A percentile compares a stretch with the other conserved stretches of the same genome.
phyloP scores from a whole-genome alignment of 2,329 filamentous ascomycete genomes.

The Beauveria varroae region DNA sequence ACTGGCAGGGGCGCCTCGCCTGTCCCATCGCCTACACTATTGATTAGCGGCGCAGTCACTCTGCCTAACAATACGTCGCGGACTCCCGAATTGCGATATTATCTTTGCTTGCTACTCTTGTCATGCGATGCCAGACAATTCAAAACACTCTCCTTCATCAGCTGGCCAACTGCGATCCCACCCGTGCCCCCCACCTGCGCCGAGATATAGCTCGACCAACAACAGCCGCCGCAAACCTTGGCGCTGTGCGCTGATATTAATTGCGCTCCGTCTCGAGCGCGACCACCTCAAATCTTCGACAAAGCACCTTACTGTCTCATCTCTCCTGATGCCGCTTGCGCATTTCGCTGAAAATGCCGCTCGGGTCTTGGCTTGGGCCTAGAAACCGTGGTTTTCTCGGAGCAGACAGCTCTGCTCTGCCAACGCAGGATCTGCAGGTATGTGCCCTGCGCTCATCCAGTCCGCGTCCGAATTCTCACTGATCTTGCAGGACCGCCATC shows the following conservation, averaged over 20 bases:
- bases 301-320: background rate
- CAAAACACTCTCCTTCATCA: background rate
- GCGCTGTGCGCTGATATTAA: slow-evolving; percentile 9
- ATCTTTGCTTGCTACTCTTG: background rate
- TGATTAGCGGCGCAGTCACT: slow-evolving; percentile 3
- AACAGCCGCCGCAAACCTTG: background rate
- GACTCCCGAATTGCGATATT: slow-evolving; percentile 1
- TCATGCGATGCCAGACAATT: slow-evolving; percentile 1
- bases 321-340: background rate
- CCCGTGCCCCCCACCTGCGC: background rate
- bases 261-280: background rate
- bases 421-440: slow-evolving; percentile 42
- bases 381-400: slow-evolving; percentile 45
- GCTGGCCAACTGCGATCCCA: background rate
- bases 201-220: background rate
- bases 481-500: slow-evolving; percentile 37
- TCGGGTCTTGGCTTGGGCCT: slow-evolving; percentile 22
- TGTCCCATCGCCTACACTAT: slow-evolving; percentile 2
- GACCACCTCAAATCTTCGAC: background rate
- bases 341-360: slow-evolving; percentile 19
- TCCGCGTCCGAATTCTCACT: slow-evolving; percentile 2
- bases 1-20: slow-evolving; percentile 5
- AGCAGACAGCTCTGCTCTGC: slow-evolving; percentile 41
- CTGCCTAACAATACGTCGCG: background rate
- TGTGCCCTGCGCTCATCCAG: slow-evolving; percentile 15